phyloP scores from a whole-genome alignment of 2,329 filamentous ascomycete species.

The Tolypocladium amazonense region DNA sequence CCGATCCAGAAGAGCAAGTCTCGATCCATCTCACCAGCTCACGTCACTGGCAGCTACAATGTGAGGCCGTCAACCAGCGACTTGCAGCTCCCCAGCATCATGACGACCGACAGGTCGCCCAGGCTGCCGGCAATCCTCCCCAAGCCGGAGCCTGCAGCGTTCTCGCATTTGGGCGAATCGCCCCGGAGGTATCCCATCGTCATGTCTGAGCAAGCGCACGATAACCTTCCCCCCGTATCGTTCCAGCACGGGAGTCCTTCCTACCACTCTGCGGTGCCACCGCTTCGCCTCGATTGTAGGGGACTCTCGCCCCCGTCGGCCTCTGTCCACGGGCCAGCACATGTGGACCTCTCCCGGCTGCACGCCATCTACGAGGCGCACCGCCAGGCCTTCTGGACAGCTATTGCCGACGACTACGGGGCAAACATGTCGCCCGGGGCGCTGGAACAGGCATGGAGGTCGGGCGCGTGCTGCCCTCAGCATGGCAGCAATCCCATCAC shows the following conservation, averaged over 20 bases:
- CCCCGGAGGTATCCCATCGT: conserved; percentile 29
- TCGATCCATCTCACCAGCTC: conserved; percentile 37
- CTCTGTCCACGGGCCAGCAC: conserved; percentile 23
- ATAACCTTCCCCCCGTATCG: conserved; percentile 30
- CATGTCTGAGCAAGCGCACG: conserved; percentile 33
- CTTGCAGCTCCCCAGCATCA: conserved; percentile 44
- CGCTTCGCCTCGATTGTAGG: conserved; percentile 51
- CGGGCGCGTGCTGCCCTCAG: conserved; percentile 30
- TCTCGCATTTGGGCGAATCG: conserved; percentile 24
- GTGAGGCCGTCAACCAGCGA: conserved; percentile 32
- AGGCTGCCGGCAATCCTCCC: conserved; percentile 53
- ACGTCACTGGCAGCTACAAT: conserved; percentile 32
- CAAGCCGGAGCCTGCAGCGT: conserved; percentile 47
- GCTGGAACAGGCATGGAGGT: conserved; percentile 62
- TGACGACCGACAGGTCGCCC: conserved; percentile 30
- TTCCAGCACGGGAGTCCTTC: conserved; percentile 18
- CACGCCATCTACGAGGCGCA: conserved; percentile 60
- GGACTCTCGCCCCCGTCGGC: conserved; percentile 26
- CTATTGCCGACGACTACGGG: conserved; percentile 63
- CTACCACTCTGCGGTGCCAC: conserved; percentile 28
- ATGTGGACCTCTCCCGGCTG: conserved; percentile 55
- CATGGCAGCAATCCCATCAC: conserved; percentile 37
- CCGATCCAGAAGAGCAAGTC: conserved; percentile 38
- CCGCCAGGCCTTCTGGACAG: conserved; percentile 61
- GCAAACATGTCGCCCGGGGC: conserved; percentile 47